Base-by-base conservation (phyloP, 805 yeast species). In the Pichia paraexigua region DNA sequence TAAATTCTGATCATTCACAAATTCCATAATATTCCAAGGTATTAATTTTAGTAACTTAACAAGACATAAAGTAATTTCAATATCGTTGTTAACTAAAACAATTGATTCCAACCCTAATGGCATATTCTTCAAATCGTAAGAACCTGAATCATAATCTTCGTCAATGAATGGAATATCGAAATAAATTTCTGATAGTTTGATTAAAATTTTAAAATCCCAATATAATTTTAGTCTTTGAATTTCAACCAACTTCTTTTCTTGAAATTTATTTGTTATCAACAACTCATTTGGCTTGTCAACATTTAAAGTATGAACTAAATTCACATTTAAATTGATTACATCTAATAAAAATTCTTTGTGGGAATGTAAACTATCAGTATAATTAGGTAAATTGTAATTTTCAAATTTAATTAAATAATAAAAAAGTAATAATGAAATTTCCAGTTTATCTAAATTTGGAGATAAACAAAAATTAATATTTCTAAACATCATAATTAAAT, bases 391-490 rank as follows among this genome's bases (percentile, higher is more conserved):
- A 43, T 57, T 60, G 45, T 62, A 63, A 39, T 65, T 64, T 52
- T 66, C 70, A 53, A 61, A 68, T 47, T 60, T 63, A n/a, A 78
- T 64, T 9, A 80, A 69, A 59, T 75, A 77, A 58, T 76, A 74
- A 49, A 79, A 69, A 51, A 77, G 68, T 53, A 79, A 58, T 41
- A 78, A 63, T 47, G 75, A 71, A 13, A 79, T 76, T 59, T 79
- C 82, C 32, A 79, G 63, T 58, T 75, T 79, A 53, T 66, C 70
- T 25, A 76, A 60, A 4, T 76, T 71, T 9, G 77, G 73, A 52
- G 74, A 74, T 52, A 74, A 70, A 3, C 51, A 48, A 43, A 74
- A 75, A 60, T 77, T 76, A 53, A 78, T 70, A 57, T 77, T 50
- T 71, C 77, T 44, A 69, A 69, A 58, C 71, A 77, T 56, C 63